Evolutionary conservation across 805 yeast species (phyloP).

Genomic region (Candida morakotiae): DNA sequence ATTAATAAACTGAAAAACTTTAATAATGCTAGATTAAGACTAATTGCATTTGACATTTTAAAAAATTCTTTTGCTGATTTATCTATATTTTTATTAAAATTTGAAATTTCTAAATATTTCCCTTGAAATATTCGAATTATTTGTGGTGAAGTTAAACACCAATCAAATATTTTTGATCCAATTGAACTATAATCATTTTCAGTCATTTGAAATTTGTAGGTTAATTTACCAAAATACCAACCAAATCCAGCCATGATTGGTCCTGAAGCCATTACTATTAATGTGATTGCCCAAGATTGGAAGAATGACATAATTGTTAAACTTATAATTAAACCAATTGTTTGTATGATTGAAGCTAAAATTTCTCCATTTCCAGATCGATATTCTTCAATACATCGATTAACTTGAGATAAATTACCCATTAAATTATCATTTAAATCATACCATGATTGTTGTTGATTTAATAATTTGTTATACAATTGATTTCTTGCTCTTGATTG

Average conservation of each 20-base stretch:
- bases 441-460: constrained; percentile 55
- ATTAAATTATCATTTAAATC: constrained; percentile 51
- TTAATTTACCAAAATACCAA: constrained; percentile 44
- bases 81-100: constrained; percentile 36
- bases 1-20: constrained; percentile 59
- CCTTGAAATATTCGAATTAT: constrained; percentile 63
- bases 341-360: constrained; percentile 52
- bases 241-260: constrained; percentile 62
- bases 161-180: constrained; percentile 61
- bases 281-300: constrained; percentile 81
- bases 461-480: constrained; percentile 43
- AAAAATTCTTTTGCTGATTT: constrained; percentile 37
- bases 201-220: constrained; percentile 43
- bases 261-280: constrained; percentile 67
- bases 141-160: constrained; percentile 60
- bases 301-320: constrained; percentile 62
- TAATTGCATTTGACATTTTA: constrained; percentile 42
- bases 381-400: constrained; percentile 71
- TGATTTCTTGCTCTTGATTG: constrained; percentile 50
- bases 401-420: constrained; percentile 63
- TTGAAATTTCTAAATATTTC: constrained; percentile 45
- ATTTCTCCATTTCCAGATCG: constrained; percentile 67
- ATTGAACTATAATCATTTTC: constrained; percentile 57
- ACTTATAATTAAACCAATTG: constrained; percentile 49
- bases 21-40: constrained; percentile 54